Evolutionary conservation across 768 basidiomycete genomes (phyloP), one percentile per base, ranked within the genome.

Genomic region (Mycena latifolia): DNA sequence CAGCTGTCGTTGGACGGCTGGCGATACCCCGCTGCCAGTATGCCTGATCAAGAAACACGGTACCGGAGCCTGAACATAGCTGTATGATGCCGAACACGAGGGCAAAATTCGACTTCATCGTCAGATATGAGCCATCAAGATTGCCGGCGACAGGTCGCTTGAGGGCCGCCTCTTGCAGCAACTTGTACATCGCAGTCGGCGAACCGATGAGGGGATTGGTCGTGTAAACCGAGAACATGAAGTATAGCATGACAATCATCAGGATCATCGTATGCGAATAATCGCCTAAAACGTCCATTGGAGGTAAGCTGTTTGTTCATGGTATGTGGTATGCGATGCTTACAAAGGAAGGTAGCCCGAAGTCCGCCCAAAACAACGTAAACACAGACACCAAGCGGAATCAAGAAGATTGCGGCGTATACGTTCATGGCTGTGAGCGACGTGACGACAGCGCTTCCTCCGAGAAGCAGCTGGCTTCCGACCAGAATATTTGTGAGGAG

Each of bases 1-100:
- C 86, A 3, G 85, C 85, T 11, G 84, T 81, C 29, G 79, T 76
- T 4, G 86, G 85, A 39, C 82, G 80, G 56, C 82, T 85, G 39
- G 85, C 85, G 43, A 86, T 86, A 69, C 85, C 84, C 72, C 85
- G 76, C 71, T 88, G 87, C 86, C 86, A 88, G 64, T 87, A 87
- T 0, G 65, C 59, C 41, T 66, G 65, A 25, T 84, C 83, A 79
- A 67, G 47, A 46, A 25, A 61, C 12, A 69, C 57, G 28, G 35
- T 57, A 47, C 33, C 61, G 29, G 15, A 67, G 63, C 59, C 50
- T 41, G 46, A 60, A 51, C 47, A 22, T 39, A 58, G 45, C 55
- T 29, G 63, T 33, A 46, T 52, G 28, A 48, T 10, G 37, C 81
- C 82, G 47, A 83, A 82, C 15, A 83, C 78, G 24, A 84, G 71